phyloP scores from a whole-genome alignment of 495 filamentous ascomycete species.

The Xylaria bambusicola region DNA sequence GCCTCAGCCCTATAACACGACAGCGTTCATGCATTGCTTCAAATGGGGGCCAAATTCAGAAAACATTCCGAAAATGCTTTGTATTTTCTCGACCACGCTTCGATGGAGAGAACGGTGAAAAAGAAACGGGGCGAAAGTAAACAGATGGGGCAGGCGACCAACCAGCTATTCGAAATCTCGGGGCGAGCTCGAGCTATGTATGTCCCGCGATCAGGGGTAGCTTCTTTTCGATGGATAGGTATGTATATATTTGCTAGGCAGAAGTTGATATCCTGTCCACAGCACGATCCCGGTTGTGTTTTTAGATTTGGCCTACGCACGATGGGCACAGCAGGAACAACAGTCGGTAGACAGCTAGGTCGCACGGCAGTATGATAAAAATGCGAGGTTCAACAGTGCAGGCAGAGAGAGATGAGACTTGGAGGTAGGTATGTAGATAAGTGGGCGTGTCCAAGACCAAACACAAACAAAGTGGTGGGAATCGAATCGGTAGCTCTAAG shows the following conservation, averaged over 20 bases:
- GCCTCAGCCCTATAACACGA: constrained; percentile 18
- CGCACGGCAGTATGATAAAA: neutral
- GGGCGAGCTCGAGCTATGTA: neutral
- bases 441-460: neutral
- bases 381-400: neutral
- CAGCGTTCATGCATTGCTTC: constrained; percentile 6
- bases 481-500: neutral
- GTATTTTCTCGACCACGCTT: constrained; percentile 4
- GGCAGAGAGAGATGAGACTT: neutral
- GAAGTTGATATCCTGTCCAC: neutral
- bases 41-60: constrained; percentile 8
- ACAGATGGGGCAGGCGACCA: constrained; percentile 1
- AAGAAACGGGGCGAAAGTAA: neutral
- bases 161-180: neutral
- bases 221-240: neutral
- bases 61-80: neutral
- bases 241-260: too few relatives aligned
- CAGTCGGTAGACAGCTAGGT: neutral
- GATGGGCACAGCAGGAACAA: neutral
- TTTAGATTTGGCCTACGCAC: neutral
- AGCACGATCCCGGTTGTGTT: neutral
- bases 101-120: neutral
- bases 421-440: neutral
- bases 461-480: too few relatives aligned
- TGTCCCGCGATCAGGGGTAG: neutral